Base-by-base conservation (phyloP, 176 grass and related monocot genomes). In the Cocos nucifera region DNA sequence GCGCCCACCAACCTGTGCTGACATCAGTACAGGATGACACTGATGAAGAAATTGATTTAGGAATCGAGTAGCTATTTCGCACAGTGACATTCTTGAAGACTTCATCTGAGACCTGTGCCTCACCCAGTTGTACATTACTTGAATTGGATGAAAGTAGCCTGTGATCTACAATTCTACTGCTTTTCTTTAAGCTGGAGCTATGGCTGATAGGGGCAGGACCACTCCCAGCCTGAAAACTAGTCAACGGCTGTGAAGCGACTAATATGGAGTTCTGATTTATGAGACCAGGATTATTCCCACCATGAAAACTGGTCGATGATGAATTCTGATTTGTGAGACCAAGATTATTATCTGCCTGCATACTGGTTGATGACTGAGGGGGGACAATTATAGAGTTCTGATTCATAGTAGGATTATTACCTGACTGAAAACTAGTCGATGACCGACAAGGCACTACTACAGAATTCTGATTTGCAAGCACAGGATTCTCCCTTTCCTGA, bases 111-210 rank as follows among this genome's bases (percentile, higher is more conserved):
- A 55, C 74, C 30, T 87, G 83, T 8, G 81, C 61, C 22, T 83
- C 66, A 66, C 78, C 79, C 64, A 80, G 81, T 66, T 81, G 77
- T 66, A 79, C 26, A 71, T 79, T 73, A 68, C 89, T 92, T 70
- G 82, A 61, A 39, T 78, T 78, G 29, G 87, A 65, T 56, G 77
- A 73, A 12, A 79, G 74, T 62, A 80, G 73, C 22, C 39, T 66
- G 17, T 81, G 89, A 65, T 93, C 88, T 63, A 80, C 58, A 75
- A 54, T 54, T 51, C 58, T 64, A 26, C 51, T 57, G 14, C 32
- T 75, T 67, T 56, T 69, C 0, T 76, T 70, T 52, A 78, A 83
- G 51, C 58, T 78, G 58, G 86, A 83, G 54, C 51, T 79, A 66
- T 80, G 67, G 26, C 49, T 74, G 48, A 93, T 28, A 7, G 79